Conservation (phyloP, 164 flowering plant genomes). For the Protea cynaroides region DNA sequence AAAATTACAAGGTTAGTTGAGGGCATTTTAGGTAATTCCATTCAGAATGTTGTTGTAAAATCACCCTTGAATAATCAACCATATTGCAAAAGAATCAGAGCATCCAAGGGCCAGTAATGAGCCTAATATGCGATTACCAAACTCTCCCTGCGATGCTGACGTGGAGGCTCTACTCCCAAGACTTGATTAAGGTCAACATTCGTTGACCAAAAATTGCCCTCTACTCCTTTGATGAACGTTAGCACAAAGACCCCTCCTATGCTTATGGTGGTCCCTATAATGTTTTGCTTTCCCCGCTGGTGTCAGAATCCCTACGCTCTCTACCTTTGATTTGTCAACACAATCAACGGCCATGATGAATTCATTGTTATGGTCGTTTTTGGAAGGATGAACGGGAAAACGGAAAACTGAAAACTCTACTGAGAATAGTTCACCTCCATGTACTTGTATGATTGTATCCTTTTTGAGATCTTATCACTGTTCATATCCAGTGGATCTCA, state of each 20-base stretch:
- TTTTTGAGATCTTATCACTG: too few species aligned
- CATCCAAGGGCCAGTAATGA: constrained; percentile 23
- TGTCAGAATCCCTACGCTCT: too few species aligned
- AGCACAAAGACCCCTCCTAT: constrained; percentile 68
- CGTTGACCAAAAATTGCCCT: constrained; percentile 33
- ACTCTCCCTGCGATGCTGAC: constrained; percentile 2
- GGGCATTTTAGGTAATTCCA: not conserved
- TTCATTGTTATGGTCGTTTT: too few species aligned
- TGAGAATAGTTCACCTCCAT: too few species aligned
- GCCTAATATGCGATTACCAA: constrained; percentile 28
- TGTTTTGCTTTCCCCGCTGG: constrained; percentile 42
- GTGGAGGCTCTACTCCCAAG: not conserved
- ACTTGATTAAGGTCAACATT: constrained; percentile 18
- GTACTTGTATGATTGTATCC: too few species aligned
- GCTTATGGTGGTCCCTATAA: constrained; percentile 48
- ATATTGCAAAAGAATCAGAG: constrained; percentile 29
- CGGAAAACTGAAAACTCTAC: constrained; percentile 16
- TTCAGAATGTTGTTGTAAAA: not conserved
- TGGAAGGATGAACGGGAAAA: too few species aligned
- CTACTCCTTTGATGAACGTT: constrained; percentile 56
- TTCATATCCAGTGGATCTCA: too few species aligned
- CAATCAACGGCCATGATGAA: too few species aligned
- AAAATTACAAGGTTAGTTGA: not conserved
- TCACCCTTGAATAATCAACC: constrained; percentile 47
- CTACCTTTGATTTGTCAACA: too few species aligned